These are phyloP conservation scores for Wickerhamomyces queroliae DNA, from an alignment of 805 yeast species.

Conservation along the genomic window DNA sequence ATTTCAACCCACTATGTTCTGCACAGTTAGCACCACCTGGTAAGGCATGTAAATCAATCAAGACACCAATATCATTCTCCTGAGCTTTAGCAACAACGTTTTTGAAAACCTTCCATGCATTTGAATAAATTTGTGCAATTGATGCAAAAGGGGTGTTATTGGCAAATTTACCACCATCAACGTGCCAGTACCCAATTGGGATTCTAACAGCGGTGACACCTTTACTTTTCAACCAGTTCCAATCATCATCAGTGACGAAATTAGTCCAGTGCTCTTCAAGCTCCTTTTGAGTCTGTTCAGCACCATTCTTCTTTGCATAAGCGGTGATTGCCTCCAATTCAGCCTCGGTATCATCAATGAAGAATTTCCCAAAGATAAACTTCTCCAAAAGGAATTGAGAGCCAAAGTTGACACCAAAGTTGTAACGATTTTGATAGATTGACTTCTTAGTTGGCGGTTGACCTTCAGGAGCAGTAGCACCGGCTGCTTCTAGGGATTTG, in stretches of 20 bases:
- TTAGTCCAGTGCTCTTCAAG: slow-evolving; percentile 62
- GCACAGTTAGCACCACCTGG: slow-evolving; percentile 91
- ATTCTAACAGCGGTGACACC: slow-evolving; percentile 80
- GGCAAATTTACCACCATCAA: slow-evolving; percentile 56
- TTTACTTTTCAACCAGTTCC: slow-evolving; percentile 63
- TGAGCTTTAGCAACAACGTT: slow-evolving; percentile 55
- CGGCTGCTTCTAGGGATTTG: slow-evolving; percentile 10
- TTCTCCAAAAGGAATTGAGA: slow-evolving; percentile 73
- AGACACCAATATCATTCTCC: slow-evolving; percentile 57
- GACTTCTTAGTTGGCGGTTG: slow-evolving; percentile 32
- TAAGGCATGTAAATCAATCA: slow-evolving; percentile 82
- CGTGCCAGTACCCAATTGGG: slow-evolving; percentile 90
- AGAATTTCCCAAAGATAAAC: slow-evolving; percentile 65
- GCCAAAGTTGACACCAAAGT: slow-evolving; percentile 86
- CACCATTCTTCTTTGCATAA: slow-evolving; percentile 42
- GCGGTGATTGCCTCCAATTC: slow-evolving; percentile 71
- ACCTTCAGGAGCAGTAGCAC: slow-evolving; percentile 23
- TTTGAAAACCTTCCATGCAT: slow-evolving; percentile 67
- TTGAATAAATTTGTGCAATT: slow-evolving; percentile 50
- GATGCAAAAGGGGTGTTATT: slow-evolving; percentile 57
- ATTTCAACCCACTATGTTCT: slow-evolving; percentile 73
- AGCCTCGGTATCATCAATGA: slow-evolving; percentile 50
- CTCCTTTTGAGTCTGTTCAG: slow-evolving; percentile 43
- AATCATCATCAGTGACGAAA: slow-evolving; percentile 64
- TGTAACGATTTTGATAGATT: slow-evolving; percentile 54